Percentiles rank a stretch among this genome's conserved stretches.
These are phyloP conservation scores for Acanthamoeba castellanii DNA, from an alignment of 208 protist species.

Conservation along the genomic window DNA sequence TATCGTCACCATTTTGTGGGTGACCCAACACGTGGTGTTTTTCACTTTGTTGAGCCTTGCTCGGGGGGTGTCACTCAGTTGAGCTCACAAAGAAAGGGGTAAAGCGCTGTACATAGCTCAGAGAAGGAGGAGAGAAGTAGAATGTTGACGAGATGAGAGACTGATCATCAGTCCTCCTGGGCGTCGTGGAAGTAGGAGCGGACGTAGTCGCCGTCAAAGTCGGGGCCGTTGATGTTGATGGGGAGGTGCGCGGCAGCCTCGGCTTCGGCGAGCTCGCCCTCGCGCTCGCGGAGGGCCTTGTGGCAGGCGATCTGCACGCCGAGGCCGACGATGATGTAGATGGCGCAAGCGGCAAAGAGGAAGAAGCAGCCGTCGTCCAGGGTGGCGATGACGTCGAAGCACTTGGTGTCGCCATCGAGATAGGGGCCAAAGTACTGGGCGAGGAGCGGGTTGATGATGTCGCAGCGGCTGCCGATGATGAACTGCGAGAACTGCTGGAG, in stretches of 20 bases:
- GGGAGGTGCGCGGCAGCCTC: not conserved
- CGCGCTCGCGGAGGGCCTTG: conserved; percentile 13
- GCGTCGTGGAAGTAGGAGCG: not conserved
- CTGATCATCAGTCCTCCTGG: not conserved
- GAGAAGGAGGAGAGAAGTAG: not conserved
- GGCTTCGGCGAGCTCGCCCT: not conserved
- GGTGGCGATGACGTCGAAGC: conserved; percentile 83
- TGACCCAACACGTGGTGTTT: no score
- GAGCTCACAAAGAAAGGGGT: not conserved
- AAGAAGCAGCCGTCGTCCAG: conserved; percentile 79
- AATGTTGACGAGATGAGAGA: no score
- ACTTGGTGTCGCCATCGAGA: conserved; percentile 73
- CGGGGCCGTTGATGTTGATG: conserved; percentile 5
- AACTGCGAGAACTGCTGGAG: conserved; percentile 94
- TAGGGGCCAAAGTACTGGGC: conserved; percentile 70
- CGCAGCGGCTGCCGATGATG: conserved; percentile 89
- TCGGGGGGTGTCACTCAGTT: not conserved
- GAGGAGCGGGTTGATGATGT: conserved; percentile 84
- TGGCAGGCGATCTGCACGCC: conserved; percentile 64
- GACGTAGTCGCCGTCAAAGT: not conserved
- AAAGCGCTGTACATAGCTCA: not conserved
- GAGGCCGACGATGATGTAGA: conserved; percentile 73
- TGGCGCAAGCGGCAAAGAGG: conserved; percentile 76
- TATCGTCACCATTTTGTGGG: no score
- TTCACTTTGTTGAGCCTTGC: no score